phyloP scores from a whole-genome alignment of 805 yeast species.

The Saturnispora diversa region DNA sequence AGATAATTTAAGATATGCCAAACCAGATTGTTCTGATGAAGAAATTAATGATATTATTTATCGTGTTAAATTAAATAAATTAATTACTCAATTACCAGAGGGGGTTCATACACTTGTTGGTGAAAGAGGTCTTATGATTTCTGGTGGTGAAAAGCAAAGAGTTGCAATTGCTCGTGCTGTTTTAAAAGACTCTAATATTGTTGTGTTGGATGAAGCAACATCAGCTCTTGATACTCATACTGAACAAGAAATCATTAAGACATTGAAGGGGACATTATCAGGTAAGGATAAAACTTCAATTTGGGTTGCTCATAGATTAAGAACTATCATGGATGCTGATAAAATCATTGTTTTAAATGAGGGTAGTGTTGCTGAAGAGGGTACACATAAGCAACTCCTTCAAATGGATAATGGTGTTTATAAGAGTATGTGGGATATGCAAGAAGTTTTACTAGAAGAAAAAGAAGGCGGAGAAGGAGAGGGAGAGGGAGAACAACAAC shows the following conservation, averaged over 20 bases:
- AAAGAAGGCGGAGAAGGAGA: constrained; percentile 1
- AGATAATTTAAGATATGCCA: constrained; percentile 84
- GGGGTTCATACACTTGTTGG: constrained; percentile 87
- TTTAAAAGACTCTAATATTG: constrained; percentile 76
- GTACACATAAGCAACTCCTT: constrained; percentile 64
- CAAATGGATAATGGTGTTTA: constrained; percentile 53
- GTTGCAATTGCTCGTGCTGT: constrained; percentile 89
- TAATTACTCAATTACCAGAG: constrained; percentile 68
- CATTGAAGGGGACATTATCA: constrained; percentile 60
- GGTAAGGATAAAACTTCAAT: constrained; percentile 54
- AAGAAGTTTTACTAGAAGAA: constrained; percentile 39
- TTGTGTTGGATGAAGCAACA: constrained; percentile 95
- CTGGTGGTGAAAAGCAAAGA: constrained; percentile 98
- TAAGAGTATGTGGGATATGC: constrained; percentile 82
- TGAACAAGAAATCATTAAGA: constrained; percentile 72
- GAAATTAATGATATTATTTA: constrained; percentile 59
- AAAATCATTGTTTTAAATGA: constrained; percentile 78
- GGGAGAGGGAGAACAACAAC: not conserved
- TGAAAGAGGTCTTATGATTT: constrained; percentile 96
- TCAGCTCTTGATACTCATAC: constrained; percentile 96
- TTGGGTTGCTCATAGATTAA: constrained; percentile 86
- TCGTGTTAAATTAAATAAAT: constrained; percentile 58
- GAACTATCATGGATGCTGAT: constrained; percentile 92
- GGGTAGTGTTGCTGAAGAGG: constrained; percentile 83
- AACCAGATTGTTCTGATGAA: constrained; percentile 60